Evolutionary conservation across 441 rosid genomes (phyloP).

Genomic region (Rhodomyrtus psidioides): DNA sequence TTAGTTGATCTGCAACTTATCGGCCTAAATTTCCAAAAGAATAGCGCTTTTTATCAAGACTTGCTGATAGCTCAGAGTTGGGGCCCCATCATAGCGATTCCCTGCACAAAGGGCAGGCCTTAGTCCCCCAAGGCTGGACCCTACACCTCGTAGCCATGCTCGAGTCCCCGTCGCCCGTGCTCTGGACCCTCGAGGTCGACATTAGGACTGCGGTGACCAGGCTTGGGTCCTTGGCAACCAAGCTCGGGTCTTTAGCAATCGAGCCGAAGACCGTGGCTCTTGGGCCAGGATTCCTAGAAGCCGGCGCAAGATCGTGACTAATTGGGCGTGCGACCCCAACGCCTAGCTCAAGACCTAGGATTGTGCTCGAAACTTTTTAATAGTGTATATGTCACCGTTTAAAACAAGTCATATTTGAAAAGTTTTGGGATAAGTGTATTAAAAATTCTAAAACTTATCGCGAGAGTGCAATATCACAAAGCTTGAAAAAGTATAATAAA

Average conservation of each 20-base stretch:
- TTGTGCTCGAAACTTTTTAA: background rate
- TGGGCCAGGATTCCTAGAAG: background rate
- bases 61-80: no score
- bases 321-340: rapidly evolving
- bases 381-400: rapidly evolving
- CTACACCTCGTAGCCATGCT: background rate
- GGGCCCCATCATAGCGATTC: background rate
- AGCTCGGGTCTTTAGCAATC: background rate
- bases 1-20: background rate
- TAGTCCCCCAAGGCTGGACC: background rate
- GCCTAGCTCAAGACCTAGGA: background rate
- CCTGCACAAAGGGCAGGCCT: background rate
- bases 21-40: background rate
- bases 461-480: no score
- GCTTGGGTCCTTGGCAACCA: background rate
- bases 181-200: rapidly evolving
- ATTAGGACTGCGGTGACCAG: background rate
- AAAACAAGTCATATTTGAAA: background rate
- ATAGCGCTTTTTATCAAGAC: no score
- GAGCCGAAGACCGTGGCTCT: rapidly evolving
- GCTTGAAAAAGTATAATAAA: no score
- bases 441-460: no score
- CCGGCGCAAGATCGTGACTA: background rate
- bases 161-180: background rate
- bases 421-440: no score